Evolutionary conservation across 148 eudicot species (phyloP), one percentile per base, ranked within the genome.

Genomic region (Mesembryanthemum crystallinum): DNA sequence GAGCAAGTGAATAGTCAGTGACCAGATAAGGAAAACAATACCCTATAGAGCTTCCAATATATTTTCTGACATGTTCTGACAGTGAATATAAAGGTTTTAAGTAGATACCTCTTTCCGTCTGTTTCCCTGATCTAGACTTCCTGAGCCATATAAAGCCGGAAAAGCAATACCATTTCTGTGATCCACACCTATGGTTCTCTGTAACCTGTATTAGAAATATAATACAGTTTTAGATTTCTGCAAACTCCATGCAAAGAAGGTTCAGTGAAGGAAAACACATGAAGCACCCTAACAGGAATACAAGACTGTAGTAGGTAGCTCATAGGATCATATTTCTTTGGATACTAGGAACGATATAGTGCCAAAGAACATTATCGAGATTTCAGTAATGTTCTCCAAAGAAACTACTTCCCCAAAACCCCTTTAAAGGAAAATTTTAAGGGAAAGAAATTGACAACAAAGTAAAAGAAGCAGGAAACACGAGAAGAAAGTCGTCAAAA

Each of bases 31-130:
- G 32, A 30, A 43, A 37, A 14, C 27, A 14, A 39, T 28, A 55
- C 28, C 4, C 32, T 11, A n/a, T 7, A n/a, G n/a, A 21, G 64
- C 9, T 23, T 43, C 3, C 30, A 65, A 45, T 32, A 10, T 55
- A n/a, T 3, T n/a, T 63, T 18, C 43, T 25, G 8, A 30, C 24
- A 0, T 69, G 69, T 61, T 60, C 25, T 51, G 15, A 43, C 4
- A 28, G n/a, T 18, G 57, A 54, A 52, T 52, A 42, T 1, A 45
- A 32, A 13, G 27, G 52, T 64, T 52, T 39, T n/a, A 61, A 20
- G 25, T 47, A 74, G 42, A 55, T 81, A 88, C 97, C 85, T 85
- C 90, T 79, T 82, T 88, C 74, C 79, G 84, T 55, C 82, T 88
- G 67, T 80, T 89, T 76, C 81, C 82, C 79, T 80, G 81, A 55